A percentile compares a stretch with the other conserved stretches of the same genome.
phyloP scores from a whole-genome alignment of 2,329 filamentous ascomycete genomes.

The Emmonsiellopsis sp. region DNA sequence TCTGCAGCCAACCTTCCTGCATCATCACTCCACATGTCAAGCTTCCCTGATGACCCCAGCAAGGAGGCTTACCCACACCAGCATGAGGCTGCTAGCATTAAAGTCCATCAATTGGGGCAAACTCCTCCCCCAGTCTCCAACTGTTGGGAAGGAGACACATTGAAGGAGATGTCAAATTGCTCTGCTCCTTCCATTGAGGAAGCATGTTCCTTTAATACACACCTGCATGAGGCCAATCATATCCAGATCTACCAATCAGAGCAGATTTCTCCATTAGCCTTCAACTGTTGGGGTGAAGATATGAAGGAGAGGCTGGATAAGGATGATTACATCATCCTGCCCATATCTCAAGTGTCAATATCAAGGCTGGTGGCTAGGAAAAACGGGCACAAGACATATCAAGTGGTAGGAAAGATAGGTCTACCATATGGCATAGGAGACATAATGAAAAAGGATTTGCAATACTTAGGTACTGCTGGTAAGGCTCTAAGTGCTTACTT shows the following conservation, averaged over 20 bases:
- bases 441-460: neutral
- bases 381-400: neutral
- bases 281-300: neutral
- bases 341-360: neutral
- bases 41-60: neutral
- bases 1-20: neutral
- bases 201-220: no score
- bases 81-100: neutral
- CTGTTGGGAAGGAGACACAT: neutral
- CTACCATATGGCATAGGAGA: neutral
- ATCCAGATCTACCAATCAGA: neutral
- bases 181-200: neutral
- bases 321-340: neutral
- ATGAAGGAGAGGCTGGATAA: neutral
- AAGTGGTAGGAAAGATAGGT: neutral
- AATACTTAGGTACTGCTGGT: neutral
- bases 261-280: neutral
- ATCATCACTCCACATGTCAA: neutral
- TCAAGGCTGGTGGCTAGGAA: neutral
- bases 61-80: neutral
- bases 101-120: neutral
- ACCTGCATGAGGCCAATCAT: neutral
- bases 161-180: neutral
- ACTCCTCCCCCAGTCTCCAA: neutral
- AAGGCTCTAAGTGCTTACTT: neutral